phyloP scores from a whole-genome alignment of 2,329 filamentous ascomycete species.

The Pleoardoris graminearum region DNA sequence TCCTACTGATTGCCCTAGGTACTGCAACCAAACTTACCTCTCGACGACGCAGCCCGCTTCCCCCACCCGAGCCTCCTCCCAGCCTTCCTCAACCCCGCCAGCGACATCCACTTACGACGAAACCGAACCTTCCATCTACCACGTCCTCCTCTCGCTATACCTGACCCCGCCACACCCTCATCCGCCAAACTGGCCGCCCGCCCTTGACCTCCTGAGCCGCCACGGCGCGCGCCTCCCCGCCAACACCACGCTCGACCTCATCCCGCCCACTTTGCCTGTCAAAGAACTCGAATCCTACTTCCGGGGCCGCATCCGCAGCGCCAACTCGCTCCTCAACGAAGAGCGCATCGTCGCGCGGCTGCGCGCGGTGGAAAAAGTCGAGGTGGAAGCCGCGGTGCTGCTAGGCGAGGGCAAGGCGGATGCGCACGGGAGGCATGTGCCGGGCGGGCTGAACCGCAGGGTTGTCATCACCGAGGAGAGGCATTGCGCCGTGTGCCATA shows the following conservation, averaged over 20 bases:
- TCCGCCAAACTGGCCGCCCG: constrained; percentile 73
- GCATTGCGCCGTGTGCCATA: constrained; percentile 90
- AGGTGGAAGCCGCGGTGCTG: constrained; percentile 71
- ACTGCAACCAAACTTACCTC: constrained; percentile 86
- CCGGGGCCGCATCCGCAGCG: constrained; percentile 82
- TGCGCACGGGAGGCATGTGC: constrained; percentile 55
- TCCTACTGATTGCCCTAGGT: constrained; percentile 54
- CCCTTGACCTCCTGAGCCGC: constrained; percentile 83
- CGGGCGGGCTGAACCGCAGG: constrained; percentile 62
- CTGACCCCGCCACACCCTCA: constrained; percentile 77
- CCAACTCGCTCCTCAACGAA: constrained; percentile 80
- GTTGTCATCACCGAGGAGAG: constrained; percentile 86
- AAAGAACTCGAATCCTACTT: constrained; percentile 87
- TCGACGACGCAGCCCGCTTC: constrained; percentile 32
- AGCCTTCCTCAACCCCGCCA: constrained; percentile 36
- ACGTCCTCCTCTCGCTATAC: constrained; percentile 87
- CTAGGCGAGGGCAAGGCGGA: constrained; percentile 70
- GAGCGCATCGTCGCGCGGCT: constrained; percentile 76
- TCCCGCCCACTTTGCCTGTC: constrained; percentile 79
- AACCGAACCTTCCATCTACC: constrained; percentile 82
- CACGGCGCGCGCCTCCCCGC: constrained; percentile 92
- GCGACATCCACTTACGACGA: constrained; percentile 53
- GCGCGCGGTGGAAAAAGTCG: constrained; percentile 77
- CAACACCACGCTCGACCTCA: constrained; percentile 79
- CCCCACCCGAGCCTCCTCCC: constrained; percentile 50